Evolutionary conservation across 2,329 filamentous ascomycete species (phyloP), one percentile per base, ranked within the genome.

Genomic region (Claviceps digitariae): DNA sequence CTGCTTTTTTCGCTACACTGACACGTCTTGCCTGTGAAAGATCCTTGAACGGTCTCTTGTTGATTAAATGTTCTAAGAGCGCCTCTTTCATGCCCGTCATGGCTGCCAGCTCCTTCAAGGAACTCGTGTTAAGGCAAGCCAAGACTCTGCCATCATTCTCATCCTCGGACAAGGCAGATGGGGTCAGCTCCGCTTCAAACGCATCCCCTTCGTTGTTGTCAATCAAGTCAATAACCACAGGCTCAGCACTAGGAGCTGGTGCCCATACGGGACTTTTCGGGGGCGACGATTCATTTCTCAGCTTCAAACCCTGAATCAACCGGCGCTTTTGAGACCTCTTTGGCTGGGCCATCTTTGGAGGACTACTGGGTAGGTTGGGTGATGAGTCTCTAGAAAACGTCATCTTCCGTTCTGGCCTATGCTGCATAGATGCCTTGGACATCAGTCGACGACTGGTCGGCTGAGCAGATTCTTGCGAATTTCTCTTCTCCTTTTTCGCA

Each of bases 121-220:
- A 81, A 65, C 87, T 93, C 0, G 76, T 81, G 63, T 97, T 97
- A 67, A 98, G 83, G 62, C 90, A 94, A 8, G 82, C 77, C 29
- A 97, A 72, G 7, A 96, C 79, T 49, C 67, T 65, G 48, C 68
- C 66, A 41, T 66, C 65, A 41, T 66, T 67, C n/a, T 69, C 63
- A 41, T 66, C 67, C n/a, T 69, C 63, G 5, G 64, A 58, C 3
- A 51, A 59, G 1, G 58, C 59, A 8, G 58, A 57, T 9, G 66
- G 64, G 6, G 64, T 66, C 17, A 54, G 52, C 53, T 70, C 66
- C 8, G 68, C 69, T 47, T 69, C 62, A 51, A 69, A 70, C 9
- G 65, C 64, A 44, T 74, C 73, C 41, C 71, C 69, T 40, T 69
- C 69, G 50, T 72, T 71, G 31, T 72, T 66, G 17, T 69, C 67